These are phyloP conservation scores for Xylaria intraflava DNA, from an alignment of 495 filamentous ascomycete genomes.

Conservation along the genomic window DNA sequence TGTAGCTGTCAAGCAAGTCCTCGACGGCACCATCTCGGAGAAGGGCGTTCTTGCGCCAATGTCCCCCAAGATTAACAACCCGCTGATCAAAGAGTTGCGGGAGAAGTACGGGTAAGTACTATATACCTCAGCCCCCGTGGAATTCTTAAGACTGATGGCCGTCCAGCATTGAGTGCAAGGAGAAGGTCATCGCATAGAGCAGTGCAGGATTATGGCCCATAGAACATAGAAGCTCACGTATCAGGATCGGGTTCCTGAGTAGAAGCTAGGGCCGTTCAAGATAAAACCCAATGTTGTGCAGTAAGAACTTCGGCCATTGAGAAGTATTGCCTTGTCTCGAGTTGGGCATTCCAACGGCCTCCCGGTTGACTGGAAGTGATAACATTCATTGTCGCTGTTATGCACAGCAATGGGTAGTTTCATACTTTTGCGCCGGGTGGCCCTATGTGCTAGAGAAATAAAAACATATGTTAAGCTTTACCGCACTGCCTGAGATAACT, in stretches of 20 bases:
- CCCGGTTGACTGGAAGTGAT: too few species aligned
- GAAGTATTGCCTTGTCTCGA: neutral
- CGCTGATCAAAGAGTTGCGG: conserved; percentile 65
- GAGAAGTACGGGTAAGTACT: conserved; percentile 46
- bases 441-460: too few species aligned
- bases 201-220: neutral
- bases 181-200: conserved; percentile 30
- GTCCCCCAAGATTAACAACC: conserved; percentile 61
- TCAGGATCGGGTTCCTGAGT: too few species aligned
- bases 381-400: too few species aligned
- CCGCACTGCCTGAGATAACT: too few species aligned
- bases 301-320: neutral
- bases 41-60: conserved; percentile 82
- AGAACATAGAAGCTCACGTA: too few species aligned
- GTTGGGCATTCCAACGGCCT: too few species aligned
- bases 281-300: neutral
- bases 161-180: conserved; percentile 38
- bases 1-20: conserved; percentile 67
- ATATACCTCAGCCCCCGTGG: neutral
- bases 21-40: conserved; percentile 70
- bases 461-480: too few species aligned
- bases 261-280: too few species aligned
- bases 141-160: neutral
- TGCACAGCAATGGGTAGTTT: too few species aligned
- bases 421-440: too few species aligned